phyloP scores from a whole-genome alignment of 345 rosid species.

The rapeseed (Brassica napus) region Da-Ae NC_063450.1:33997501-33998000 shows the following conservation, averaged over 20 bases:
- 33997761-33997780: not conserved
- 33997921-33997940: not conserved
- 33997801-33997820: conserved; percentile 21
- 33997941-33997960: not conserved
- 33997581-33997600: not conserved
- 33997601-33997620: not conserved
- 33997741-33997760: not conserved
- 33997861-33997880: conserved; percentile 26
- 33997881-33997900: conserved; percentile 16
- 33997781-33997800: conserved; percentile 32
- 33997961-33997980: too few relatives aligned
- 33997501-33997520: not conserved
- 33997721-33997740: not conserved
- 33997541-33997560: not conserved
- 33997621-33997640: not conserved
- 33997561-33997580: not conserved
- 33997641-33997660: not conserved
- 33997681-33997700: not conserved
- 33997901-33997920: not conserved
- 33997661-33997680: not conserved
- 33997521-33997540: not conserved
- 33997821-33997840: conserved; percentile 40
- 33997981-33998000: too few relatives aligned
- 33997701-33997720: conserved; percentile 6
- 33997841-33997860: conserved; percentile 32